Conservation (phyloP, 2,329 filamentous ascomycete genomes). For the Thermoascus crustaceus region DNA sequence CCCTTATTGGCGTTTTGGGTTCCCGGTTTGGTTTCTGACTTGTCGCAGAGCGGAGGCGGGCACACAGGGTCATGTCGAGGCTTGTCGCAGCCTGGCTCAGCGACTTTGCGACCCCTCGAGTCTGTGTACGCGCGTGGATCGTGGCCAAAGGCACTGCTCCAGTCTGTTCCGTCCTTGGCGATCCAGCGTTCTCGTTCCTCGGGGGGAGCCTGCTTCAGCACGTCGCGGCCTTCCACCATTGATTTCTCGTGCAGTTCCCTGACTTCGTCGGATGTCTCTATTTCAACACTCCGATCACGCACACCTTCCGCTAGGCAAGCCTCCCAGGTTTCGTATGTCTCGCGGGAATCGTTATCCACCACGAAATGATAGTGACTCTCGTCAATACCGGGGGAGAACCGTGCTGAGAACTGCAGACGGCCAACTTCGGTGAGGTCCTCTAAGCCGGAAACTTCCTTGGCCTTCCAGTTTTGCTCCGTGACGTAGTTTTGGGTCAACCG, state of each 20-base stretch:
- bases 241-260: constrained; percentile 74
- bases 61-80: constrained; percentile 46
- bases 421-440: constrained; percentile 71
- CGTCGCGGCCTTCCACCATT: constrained; percentile 68
- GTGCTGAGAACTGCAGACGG: constrained; percentile 67
- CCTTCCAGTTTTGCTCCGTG: constrained; percentile 63
- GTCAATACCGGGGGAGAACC: constrained; percentile 86
- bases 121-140: constrained; percentile 59
- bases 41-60: constrained; percentile 31
- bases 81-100: constrained; percentile 48
- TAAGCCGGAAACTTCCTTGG: constrained; percentile 58
- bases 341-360: constrained; percentile 76
- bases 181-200: constrained; percentile 70
- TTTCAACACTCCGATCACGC: constrained; percentile 58
- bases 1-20: neutral
- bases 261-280: constrained; percentile 64
- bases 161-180: constrained; percentile 70
- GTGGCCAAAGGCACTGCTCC: constrained; percentile 76
- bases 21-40: constrained; percentile 2
- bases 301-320: constrained; percentile 84
- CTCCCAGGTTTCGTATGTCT: constrained; percentile 93
- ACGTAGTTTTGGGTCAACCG: constrained; percentile 89
- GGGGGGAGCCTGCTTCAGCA: constrained; percentile 60
- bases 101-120: constrained; percentile 43
- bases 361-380: constrained; percentile 77